Base-by-base conservation (phyloP, 768 basidiomycete genomes). In the Wakefieldia striispora region DNA sequence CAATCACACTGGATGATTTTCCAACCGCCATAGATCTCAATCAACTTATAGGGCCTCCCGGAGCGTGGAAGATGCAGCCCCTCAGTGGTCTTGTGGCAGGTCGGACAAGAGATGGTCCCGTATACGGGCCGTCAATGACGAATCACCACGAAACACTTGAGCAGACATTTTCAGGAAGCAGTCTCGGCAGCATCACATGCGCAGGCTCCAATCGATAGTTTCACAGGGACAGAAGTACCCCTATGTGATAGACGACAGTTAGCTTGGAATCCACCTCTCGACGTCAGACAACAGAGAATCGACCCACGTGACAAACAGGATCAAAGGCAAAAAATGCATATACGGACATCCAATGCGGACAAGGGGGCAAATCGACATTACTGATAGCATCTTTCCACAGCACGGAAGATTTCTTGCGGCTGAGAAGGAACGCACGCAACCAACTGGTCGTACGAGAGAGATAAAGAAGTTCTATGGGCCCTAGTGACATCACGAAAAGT, bases 401-500 rank as follows among this genome's bases (percentile, higher is more conserved):
- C 0, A 46, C 40, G 13, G 44, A 47, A 2, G 57, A 51, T 24
- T 44, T 49, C 6, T 44, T 31, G 33, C 53, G 63, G 26, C 54
- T 55, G 21, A 67, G 53, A 1, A 72, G 51, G 14, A 69, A 56
- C 7, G 26, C 29, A 16, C 69, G 61, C 11, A 72, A 58, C 6
- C 49, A 58, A 31, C 70, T 70, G 9, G 59, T 63, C 17, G 60
- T 60, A 29, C 69, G 59, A n/a, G 65, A 37, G 4, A 73, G 60
- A 23, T 66, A 51, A 20, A 72, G 61, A 8, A 72, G 49, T 43
- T 72, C 67, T 5, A 63, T 29, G 1, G 72, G 70, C 9, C 65
- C 59, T 12, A 71, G 47, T 46, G 62, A 47, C 8, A 24, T 24
- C 24, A 24, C 24, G 24, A 4, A 3, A 7, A 24, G 24, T 24